Conservation (phyloP, 805 yeast species). For the Tetrapisispora iriomotensis region DNA sequence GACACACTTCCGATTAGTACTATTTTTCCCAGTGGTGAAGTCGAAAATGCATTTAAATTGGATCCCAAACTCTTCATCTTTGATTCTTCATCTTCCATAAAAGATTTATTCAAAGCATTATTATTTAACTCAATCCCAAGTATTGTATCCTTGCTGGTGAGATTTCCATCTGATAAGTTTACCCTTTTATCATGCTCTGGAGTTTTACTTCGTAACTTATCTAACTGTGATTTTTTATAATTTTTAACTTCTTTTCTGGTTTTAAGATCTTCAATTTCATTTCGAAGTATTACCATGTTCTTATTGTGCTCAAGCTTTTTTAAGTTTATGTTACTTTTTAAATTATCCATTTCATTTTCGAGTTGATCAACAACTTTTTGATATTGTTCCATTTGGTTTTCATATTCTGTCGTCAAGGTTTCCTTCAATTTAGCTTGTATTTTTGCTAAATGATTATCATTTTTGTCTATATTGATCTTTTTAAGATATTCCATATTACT, state of each 20-base stretch:
- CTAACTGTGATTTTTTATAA: constrained; percentile 19
- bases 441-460: constrained; percentile 22
- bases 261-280: constrained; percentile 25
- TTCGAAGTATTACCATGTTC: constrained; percentile 14
- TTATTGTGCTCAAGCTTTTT: constrained; percentile 9
- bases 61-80: no score
- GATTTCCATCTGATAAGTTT: no score
- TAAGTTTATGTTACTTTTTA: constrained; percentile 8
- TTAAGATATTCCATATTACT: constrained; percentile 24
- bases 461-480: constrained; percentile 25
- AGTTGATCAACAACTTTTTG: constrained; percentile 9
- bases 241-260: constrained; percentile 29
- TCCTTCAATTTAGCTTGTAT: constrained; percentile 23
- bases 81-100: no score
- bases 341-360: constrained; percentile 10
- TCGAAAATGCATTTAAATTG: no score
- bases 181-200: no score
- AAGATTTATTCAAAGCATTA: no score
- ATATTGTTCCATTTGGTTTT: constrained; percentile 12
- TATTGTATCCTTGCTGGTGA: no score
- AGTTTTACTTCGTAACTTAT: neutral
- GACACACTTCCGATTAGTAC: neutral
- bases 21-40: no score
- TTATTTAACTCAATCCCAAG: no score
- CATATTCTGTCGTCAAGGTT: constrained; percentile 18